Base-by-base conservation (phyloP, 1,284 basidiomycete genomes). In the Boletus smithii region DNA sequence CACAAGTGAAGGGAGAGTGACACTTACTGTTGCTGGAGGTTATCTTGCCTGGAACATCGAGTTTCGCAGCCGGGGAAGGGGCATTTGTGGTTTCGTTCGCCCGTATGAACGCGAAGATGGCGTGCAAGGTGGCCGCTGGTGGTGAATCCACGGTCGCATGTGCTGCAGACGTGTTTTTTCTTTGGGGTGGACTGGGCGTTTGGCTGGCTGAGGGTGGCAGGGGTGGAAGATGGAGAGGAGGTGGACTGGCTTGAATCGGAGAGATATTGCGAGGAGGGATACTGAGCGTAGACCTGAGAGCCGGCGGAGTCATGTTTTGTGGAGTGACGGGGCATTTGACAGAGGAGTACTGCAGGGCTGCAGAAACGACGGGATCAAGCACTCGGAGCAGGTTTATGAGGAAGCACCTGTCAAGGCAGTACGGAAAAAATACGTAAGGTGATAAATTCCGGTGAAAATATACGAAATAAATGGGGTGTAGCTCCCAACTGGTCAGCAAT, bases 11-110 rank as follows among this genome's bases (percentile, higher is more conserved):
- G 46, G 13, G 44, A 16, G 47, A 34, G 24, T 11, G 5, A 37
- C 24, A 43, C 39, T 72, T 49, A 90, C 88, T 90, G 88, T 58
- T 90, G 88, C 53, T 89, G 87, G 10, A 90, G 73, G 55, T 90
- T 90, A 59, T 90, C 87, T 63, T 88, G 86, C 38, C 86, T 73
- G 5, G 85, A 88, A 59, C 87, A 90, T 13, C 85, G 74, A 3
- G 86, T 89, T 54, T 88, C 83, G 62, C 88, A 90, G 29, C 87
- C 87, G 18, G 86, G 87, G 67, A 88, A 89, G 24, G 87, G 87
- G 57, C 86, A 90, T 47, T 81, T 85, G 70, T 88, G 85, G 67
- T 88, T 88, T 48, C 84, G 72, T 60, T 89, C 85, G 44, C 88
- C 88, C 8, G 89, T 91, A 69, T 92, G 89, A 10, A 91, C 81